A percentile compares a stretch with the other conserved stretches of the same genome.
phyloP scores from a whole-genome alignment of 257 asterid species.

The Solanum bulbocastanum region DNA sequence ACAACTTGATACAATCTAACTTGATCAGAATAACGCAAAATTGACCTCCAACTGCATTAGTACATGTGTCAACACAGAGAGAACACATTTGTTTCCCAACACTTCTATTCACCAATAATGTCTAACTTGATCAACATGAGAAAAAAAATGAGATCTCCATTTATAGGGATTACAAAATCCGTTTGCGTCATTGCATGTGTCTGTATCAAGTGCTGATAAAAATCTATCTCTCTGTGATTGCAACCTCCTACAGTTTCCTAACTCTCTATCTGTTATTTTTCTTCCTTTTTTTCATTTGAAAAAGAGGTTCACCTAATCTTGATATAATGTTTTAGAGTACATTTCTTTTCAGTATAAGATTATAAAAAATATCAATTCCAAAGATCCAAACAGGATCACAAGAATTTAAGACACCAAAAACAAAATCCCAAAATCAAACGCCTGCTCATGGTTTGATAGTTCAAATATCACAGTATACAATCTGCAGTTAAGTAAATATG shows the following conservation, averaged over 20 bases:
- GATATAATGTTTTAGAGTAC: background rate
- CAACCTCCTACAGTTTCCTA: background rate
- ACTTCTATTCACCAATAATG: background rate
- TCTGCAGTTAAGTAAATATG: background rate
- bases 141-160: background rate
- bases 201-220: background rate
- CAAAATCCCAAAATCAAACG: background rate
- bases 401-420: background rate
- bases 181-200: background rate
- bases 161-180: background rate
- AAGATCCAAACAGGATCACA: background rate
- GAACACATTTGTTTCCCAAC: background rate
- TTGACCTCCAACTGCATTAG: background rate
- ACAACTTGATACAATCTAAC: background rate
- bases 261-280: background rate
- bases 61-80: background rate
- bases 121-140: background rate
- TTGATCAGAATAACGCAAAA: background rate
- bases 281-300: background rate
- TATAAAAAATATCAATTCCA: background rate
- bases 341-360: background rate
- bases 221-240: background rate
- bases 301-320: background rate
- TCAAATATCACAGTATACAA: background rate
- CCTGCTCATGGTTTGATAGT: background rate